These are phyloP conservation scores for Debaryomyces sp. DNA, from an alignment of 1,139 yeast genomes.

Conservation along the genomic window DNA sequence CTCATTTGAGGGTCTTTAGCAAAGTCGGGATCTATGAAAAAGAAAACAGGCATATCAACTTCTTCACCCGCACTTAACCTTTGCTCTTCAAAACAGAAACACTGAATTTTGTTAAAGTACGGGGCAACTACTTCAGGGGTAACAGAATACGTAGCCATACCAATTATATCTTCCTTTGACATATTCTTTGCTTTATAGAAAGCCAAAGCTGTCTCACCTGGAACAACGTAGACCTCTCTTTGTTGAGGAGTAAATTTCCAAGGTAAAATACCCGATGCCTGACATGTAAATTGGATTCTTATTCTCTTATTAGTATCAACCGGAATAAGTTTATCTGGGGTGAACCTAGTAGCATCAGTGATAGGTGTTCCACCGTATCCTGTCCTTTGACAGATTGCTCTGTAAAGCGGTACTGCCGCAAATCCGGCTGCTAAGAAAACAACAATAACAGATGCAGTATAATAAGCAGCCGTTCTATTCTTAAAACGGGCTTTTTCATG, in stretches of 20 bases:
- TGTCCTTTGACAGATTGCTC: slow-evolving; percentile 91
- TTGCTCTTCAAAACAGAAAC: slow-evolving; percentile 98
- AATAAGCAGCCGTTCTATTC: slow-evolving; percentile 63
- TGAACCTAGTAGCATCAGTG: slow-evolving; percentile 77
- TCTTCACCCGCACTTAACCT: slow-evolving; percentile 93
- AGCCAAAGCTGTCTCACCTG: slow-evolving; percentile 98
- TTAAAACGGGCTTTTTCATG: slow-evolving; percentile 33
- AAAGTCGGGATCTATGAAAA: slow-evolving; percentile 97
- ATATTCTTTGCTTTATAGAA: slow-evolving; percentile 90
- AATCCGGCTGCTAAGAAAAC: slow-evolving; percentile 80
- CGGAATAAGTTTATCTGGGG: slow-evolving; percentile 86
- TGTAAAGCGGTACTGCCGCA: slow-evolving; percentile 90
- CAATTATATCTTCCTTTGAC: slow-evolving; percentile 87
- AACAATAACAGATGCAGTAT: slow-evolving; percentile 71
- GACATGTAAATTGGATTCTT: slow-evolving; percentile 84
- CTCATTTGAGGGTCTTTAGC: slow-evolving; percentile 94
- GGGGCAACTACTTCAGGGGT: slow-evolving; percentile 97
- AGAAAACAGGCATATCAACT: slow-evolving; percentile 98
- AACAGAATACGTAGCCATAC: slow-evolving; percentile 97
- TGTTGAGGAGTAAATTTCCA: slow-evolving; percentile 97
- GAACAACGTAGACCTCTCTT: slow-evolving; percentile 87
- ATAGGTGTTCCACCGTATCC: slow-evolving; percentile 97
- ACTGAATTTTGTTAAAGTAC: slow-evolving; percentile 93
- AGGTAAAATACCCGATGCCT: slow-evolving; percentile 87
- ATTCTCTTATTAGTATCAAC: slow-evolving; percentile 85